These are phyloP conservation scores for Pseudogymnoascus sp. DNA, from an alignment of 2,329 filamentous ascomycete genomes.

Conservation along the genomic window DNA sequence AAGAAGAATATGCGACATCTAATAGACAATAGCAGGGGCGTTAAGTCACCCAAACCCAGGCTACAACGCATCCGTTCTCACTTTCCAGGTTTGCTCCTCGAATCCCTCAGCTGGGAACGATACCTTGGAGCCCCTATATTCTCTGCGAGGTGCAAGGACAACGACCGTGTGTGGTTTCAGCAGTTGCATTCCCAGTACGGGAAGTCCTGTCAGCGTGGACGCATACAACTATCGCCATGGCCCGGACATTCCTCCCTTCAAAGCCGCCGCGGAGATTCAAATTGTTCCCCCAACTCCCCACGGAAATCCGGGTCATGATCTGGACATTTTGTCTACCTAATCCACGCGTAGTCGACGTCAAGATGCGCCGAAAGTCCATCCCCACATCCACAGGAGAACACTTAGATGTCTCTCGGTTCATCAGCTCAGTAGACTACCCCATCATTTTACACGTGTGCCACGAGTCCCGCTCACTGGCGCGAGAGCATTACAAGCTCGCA, in stretches of 20 bases:
- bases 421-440: not conserved
- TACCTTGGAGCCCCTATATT: no score
- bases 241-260: not conserved
- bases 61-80: no score
- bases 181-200: not conserved
- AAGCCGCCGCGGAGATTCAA: not conserved
- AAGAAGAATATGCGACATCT: not conserved
- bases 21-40: not conserved
- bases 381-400: not conserved
- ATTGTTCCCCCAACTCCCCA: conserved; percentile 15
- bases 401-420: not conserved
- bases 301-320: conserved; percentile 31
- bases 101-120: no score
- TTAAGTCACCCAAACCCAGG: no score
- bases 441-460: not conserved
- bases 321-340: conserved; percentile 36
- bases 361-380: not conserved
- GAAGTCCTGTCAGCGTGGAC: not conserved
- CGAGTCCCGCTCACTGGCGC: not conserved
- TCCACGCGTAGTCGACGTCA: conserved; percentile 34
- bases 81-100: no score
- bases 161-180: no score
- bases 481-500: not conserved
- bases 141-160: no score
- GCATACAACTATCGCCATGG: not conserved